These are phyloP conservation scores for Xylaria palmicola DNA, from an alignment of 495 filamentous ascomycete species.

Conservation along the genomic window DNA sequence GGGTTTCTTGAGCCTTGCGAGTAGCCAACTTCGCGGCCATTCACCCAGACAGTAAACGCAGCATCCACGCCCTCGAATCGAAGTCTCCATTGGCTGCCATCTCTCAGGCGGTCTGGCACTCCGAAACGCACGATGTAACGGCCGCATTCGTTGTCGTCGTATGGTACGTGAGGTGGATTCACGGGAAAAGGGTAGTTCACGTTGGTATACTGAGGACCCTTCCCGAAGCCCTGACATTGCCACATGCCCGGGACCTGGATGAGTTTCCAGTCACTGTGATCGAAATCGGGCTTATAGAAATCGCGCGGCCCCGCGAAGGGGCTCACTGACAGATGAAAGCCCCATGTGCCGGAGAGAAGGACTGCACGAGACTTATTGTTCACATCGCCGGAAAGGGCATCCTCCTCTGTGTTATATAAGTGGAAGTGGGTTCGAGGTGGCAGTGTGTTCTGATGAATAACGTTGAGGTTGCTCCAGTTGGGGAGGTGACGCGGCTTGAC, in stretches of 20 bases:
- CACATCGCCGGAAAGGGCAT: slow-evolving; percentile 31
- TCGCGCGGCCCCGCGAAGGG: slow-evolving; percentile 47
- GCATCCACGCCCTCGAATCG: slow-evolving; percentile 72
- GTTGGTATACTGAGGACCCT: slow-evolving; percentile 65
- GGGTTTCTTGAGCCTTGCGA: slow-evolving; percentile 67
- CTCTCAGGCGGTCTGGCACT: slow-evolving; percentile 35
- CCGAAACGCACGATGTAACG: slow-evolving; percentile 57
- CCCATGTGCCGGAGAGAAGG: slow-evolving; percentile 58
- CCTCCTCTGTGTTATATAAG: slow-evolving; percentile 39
- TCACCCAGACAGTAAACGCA: slow-evolving; percentile 67
- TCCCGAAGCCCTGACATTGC: slow-evolving; percentile 66
- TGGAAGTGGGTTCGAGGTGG: slow-evolving; percentile 62
- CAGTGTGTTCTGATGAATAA: slow-evolving; percentile 64
- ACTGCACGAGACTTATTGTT: slow-evolving; percentile 35
- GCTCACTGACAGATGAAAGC: slow-evolving; percentile 53
- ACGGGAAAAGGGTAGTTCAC: slow-evolving; percentile 62
- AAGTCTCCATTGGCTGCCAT: slow-evolving; percentile 46
- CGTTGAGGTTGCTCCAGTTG: slow-evolving; percentile 60
- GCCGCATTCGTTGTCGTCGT: slow-evolving; percentile 64
- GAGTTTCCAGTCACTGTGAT: slow-evolving; percentile 47
- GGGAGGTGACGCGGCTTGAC: slow-evolving; percentile 34
- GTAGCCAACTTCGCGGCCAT: slow-evolving; percentile 63
- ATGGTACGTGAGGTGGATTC: slow-evolving; percentile 59
- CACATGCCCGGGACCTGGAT: slow-evolving; percentile 68
- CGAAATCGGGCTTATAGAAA: slow-evolving; percentile 37